Base-by-base conservation (phyloP, 2,329 filamentous ascomycete genomes). In the Leptosphaerulina australis region DNA sequence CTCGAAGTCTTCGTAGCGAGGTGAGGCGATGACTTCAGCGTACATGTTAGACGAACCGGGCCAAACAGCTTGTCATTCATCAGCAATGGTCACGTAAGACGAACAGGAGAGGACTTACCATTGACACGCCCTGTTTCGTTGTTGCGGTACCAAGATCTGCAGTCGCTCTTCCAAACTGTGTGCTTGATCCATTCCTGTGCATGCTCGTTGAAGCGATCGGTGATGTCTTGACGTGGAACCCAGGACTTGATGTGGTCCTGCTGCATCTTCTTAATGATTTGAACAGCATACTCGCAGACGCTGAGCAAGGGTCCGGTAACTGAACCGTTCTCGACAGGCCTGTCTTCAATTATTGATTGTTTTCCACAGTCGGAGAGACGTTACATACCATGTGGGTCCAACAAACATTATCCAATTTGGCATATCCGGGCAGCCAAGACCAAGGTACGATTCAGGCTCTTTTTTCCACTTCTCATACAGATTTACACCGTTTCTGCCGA, bases 1-100 rank as follows among this genome's bases (percentile, higher is more conserved):
- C 0, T 76, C 67, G 37, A 77, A 76, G 53, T 78, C 76, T 41
- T 78, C 76, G 45, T 73, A 77, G 7, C 76, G 69, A 0, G 74
- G 74, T 0, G 49, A 57, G 29, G 61, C 52, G 14, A 77, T 74
- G 8, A 75, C 63, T 45, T 75, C 60, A 15, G 62, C 68, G 51
- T 81, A 82, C 44, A 82, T 79, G 31, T 82, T 72, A 0, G 74
- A 77, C 3, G 72, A 76, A 3, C 80, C 81, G 0, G 80, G 79
- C 74, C 76, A 82, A 1, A 82, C 68, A 3, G 78, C 76, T 64
- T 66, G 15, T 6, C 3, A 7, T 6, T 30, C 21, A 21, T 45
- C 26, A 71, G 31, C 14, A 10, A 15, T 2, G 2, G 24, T 10
- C 5, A 15, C 7, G 14, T 1, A 12, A 4, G n/a, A n/a, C 5